Evolutionary conservation across 2,329 filamentous ascomycete species (phyloP), one percentile per base, ranked within the genome.

Genomic region (Fusarium cyanostomum): DNA sequence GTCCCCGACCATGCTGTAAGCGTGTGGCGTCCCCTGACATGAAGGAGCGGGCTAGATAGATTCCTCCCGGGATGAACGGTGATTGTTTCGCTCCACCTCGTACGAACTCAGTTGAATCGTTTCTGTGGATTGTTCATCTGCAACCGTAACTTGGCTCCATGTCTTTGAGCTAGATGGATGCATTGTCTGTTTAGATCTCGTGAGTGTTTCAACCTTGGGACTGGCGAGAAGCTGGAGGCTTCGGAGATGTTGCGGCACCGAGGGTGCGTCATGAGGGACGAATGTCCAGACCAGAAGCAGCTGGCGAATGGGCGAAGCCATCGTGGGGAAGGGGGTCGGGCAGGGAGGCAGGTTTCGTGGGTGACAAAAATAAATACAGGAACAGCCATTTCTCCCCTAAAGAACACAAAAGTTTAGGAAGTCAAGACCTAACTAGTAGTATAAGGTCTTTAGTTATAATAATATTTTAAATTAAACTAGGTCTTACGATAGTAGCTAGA

Each of bases 11-110:
- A 42, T 45, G 27, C 41, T 45, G 34, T 42, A 34, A 41, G 52
- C 39, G 34, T 56, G 52, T 60, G 56, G 52, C 45, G 46, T 38
- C 31, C 26, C 46, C 35, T 51, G 37, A 41, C 46, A 60, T 39
- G 24, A 34, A 38, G 27, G 27, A 37, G 13, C 26, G 16, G 43
- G n/a, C 13, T 26, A 15, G 42, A 31, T n/a, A n/a, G 12, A 27
- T n/a, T n/a, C 35, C 34, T 37, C 18, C 8, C 34, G 13, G 15
- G 13, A 27, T 12, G 9, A 12, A 21, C 7, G 27, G 18, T 16
- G n/a, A 21, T 7, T 13, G 27, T n/a, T 6, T 21, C 21, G 21
- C 21, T 4, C 21, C 21, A 21, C 21, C 21, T 6, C 21, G 4
- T 21, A 21, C 6, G 21, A 21, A 21, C 21, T 21, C 21, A 6